A percentile compares a stretch with the other conserved stretches of the same genome.
Conservation (phyloP, 1,284 basidiomycete genomes). For the Sutorius eximius region DNA sequence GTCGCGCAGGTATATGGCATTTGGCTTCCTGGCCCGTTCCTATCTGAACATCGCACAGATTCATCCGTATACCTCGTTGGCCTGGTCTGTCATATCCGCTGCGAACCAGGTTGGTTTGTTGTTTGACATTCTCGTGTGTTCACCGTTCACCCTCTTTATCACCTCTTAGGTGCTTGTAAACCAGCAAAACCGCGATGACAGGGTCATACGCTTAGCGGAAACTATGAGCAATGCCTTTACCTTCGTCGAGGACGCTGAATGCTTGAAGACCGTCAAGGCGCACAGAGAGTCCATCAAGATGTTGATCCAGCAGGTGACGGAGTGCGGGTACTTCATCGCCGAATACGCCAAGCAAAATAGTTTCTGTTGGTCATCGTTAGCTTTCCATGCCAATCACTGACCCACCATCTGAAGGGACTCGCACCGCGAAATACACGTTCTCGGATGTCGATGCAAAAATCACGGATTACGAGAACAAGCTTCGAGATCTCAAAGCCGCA, state of each 20-base stretch:
- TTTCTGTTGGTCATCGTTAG: conserved; percentile 18
- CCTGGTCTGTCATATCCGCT: conserved; percentile 27
- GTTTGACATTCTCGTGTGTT: background rate
- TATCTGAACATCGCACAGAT: conserved; percentile 12
- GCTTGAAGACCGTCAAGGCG: conserved; percentile 7
- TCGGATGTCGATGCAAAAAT: conserved; percentile 18
- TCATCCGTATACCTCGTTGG: conserved; percentile 19
- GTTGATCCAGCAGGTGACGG: conserved; percentile 26
- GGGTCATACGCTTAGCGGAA: conserved; percentile 11
- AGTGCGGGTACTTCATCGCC: conserved; percentile 27
- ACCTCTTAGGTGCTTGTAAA: conserved; percentile 18
- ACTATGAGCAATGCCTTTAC: conserved; percentile 14
- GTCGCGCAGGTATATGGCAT: conserved; percentile 16
- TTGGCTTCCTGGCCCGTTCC: background rate
- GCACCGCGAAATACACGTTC: conserved; percentile 22
- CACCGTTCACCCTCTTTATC: background rate
- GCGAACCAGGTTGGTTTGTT: conserved; percentile 14
- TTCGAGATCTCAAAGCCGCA: conserved; percentile 17
- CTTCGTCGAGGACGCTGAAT: conserved; percentile 13
- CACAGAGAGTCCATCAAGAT: conserved; percentile 9
- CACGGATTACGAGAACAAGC: conserved; percentile 18
- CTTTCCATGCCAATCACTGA: background rate
- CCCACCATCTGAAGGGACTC: conserved; percentile 5
- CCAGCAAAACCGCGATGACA: conserved; percentile 16
- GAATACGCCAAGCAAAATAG: conserved; percentile 22